Conservation (phyloP, 805 yeast species). For the Wickerhamiella kazuoi region DNA sequence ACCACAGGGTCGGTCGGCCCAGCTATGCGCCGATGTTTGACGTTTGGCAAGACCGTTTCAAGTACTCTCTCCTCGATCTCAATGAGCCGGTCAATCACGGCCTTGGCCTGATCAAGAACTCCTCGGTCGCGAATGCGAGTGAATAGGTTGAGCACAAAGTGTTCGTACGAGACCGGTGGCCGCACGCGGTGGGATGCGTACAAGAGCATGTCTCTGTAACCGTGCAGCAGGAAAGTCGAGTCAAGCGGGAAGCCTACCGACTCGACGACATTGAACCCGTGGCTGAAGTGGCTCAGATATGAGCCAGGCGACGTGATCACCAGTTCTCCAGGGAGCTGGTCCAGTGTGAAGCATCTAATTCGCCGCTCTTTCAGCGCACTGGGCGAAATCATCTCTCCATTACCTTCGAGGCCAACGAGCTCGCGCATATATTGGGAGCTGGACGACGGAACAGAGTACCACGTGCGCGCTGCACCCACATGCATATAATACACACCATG, state of each 20-base stretch:
- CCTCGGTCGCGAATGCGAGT: neutral
- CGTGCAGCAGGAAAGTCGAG: neutral
- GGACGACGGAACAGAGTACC: constrained; percentile 68
- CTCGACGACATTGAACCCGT: constrained; percentile 6
- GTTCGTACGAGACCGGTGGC: neutral
- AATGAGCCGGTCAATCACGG: neutral
- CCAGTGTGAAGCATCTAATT: constrained; percentile 29
- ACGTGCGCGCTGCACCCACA: constrained; percentile 60
- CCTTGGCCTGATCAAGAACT: neutral
- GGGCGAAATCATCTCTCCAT: constrained; percentile 36
- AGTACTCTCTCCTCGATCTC: neutral
- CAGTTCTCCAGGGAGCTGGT: constrained; percentile 65
- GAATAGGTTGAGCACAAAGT: neutral
- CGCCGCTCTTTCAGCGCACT: constrained; percentile 29
- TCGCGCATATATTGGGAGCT: constrained; percentile 40
- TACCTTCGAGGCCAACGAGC: constrained; percentile 35
- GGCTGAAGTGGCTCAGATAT: constrained; percentile 2
- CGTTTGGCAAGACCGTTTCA: neutral
- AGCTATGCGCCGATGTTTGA: neutral
- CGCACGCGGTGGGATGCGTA: neutral
- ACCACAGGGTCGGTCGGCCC: neutral
- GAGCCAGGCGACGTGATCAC: constrained; percentile 42
- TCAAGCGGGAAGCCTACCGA: neutral
- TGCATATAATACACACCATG: constrained; percentile 71
- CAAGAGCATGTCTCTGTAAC: neutral